Base-by-base conservation (phyloP, 805 yeast genomes). In the Kluyveromyces starmeri region DNA sequence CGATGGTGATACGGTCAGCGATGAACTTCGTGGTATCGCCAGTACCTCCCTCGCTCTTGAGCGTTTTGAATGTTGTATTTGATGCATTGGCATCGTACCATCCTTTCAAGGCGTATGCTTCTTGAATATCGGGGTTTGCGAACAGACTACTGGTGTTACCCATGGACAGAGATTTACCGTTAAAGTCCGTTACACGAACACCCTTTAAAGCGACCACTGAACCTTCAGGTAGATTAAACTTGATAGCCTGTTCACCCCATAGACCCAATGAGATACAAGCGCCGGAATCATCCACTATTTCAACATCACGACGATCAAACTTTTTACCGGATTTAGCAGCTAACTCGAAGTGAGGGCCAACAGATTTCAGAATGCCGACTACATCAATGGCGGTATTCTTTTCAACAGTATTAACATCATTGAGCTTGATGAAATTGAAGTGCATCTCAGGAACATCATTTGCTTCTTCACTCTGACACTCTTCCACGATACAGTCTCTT, bases 141-240 rank as follows among this genome's bases (percentile, higher is more conserved):
- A 76, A 58, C 43, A 92, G 61, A 1, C 83, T 71, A 14, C 95
- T 86, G 8, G 83, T 70, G 41, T 79, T 84, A 16, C 88, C 76
- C 57, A 86, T 70, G 1, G 94, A 79, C 45, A 92, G 65, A 10
- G 83, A 71, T 53, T 89, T 77, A 17, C 96, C 96, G 39, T 79
- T 78, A 56, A 84, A 92, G 53, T 88, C 96, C 38, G 79, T 76
- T 21, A 89, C 83, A 53, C 83, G 79, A 32, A 83, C 89, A 38
- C 94, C 95, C 62, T 89, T 89, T 48, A 88, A 68, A 1, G 96
- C 97, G 26, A 92, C 66, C n/a, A 89, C 86, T 0, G 92, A 71
- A 13, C 89, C 95, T 42, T 68, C 78, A 10, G 81, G 78, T 22
- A 75, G 61, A 40, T 63, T 66, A 51, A 92, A 92, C 32, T 82